Evolutionary conservation across 2,329 filamentous ascomycete species (phyloP).

Genomic region (Pezicula carpinea): DNA sequence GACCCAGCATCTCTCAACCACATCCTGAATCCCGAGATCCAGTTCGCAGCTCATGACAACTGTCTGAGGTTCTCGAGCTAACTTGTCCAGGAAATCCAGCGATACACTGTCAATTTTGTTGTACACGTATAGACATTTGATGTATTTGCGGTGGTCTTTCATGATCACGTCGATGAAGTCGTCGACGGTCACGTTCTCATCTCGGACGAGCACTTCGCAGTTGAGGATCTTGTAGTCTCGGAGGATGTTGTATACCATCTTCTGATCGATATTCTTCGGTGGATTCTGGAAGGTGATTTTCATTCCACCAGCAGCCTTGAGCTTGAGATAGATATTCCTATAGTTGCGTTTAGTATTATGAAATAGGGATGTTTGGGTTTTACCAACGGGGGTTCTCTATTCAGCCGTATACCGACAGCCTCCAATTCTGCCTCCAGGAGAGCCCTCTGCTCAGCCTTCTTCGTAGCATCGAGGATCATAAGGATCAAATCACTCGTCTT

Average conservation of each 20-base stretch:
- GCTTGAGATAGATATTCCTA: slow-evolving; percentile 95
- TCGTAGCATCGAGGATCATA: slow-evolving; percentile 96
- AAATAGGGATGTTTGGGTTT: background rate
- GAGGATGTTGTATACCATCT: slow-evolving; percentile 96
- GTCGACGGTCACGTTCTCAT: slow-evolving; percentile 93
- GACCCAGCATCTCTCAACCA: slow-evolving; percentile 92
- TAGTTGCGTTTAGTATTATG: slow-evolving; percentile 5
- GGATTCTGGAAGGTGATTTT: slow-evolving; percentile 94
- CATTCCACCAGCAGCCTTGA: slow-evolving; percentile 94
- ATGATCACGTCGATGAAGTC: slow-evolving; percentile 99
- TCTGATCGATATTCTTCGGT: slow-evolving; percentile 90
- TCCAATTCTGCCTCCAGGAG: slow-evolving; percentile 89
- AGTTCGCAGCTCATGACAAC: slow-evolving; percentile 98
- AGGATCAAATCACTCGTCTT: slow-evolving; percentile 97
- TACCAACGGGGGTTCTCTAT: slow-evolving; percentile 79
- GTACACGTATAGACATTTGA: slow-evolving; percentile 91
- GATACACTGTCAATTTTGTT: slow-evolving; percentile 98
- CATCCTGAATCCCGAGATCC: slow-evolving; percentile 87
- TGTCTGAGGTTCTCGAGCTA: slow-evolving; percentile 89
- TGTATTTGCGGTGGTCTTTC: slow-evolving; percentile 98
- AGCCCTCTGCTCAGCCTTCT: slow-evolving; percentile 87
- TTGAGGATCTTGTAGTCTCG: slow-evolving; percentile 99
- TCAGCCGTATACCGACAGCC: slow-evolving; percentile 89
- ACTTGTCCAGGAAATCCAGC: slow-evolving; percentile 85
- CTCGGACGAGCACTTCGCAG: slow-evolving; percentile 90